phyloP scores from a whole-genome alignment of 2,329 filamentous ascomycete genomes.

The Venturia effusa region DNA sequence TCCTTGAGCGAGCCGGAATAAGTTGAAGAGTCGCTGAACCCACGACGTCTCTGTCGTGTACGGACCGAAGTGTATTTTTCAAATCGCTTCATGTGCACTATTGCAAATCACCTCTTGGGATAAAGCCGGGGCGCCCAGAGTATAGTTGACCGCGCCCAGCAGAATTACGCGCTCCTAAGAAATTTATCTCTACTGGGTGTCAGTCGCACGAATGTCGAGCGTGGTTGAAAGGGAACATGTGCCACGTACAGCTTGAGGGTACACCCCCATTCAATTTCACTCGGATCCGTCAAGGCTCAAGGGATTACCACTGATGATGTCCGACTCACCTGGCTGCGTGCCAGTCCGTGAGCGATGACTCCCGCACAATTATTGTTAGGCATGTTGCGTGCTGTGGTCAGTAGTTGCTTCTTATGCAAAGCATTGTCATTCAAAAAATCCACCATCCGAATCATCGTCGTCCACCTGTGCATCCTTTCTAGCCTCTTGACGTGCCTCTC shows the following conservation, averaged over 20 bases:
- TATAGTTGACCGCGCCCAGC: not conserved
- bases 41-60: not conserved
- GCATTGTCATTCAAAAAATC: slow-evolving; percentile 9
- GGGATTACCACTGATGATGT: not conserved
- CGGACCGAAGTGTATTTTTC: not conserved
- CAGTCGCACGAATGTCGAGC: not conserved
- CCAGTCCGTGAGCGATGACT: too few species aligned
- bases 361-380: not conserved
- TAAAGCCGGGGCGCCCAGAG: not conserved
- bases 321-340: not conserved
- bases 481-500: not conserved
- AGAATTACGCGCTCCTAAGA: not conserved
- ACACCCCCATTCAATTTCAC: not conserved
- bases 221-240: not conserved
- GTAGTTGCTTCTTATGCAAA: not conserved
- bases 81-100: not conserved
- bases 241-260: not conserved
- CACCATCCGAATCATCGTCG: slow-evolving; percentile 5
- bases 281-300: not conserved
- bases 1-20: too few species aligned
- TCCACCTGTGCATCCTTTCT: not conserved
- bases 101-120: not conserved
- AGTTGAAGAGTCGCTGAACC: not conserved
- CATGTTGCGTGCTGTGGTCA: not conserved
- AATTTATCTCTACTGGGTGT: not conserved